These are phyloP conservation scores for Penicillium cosmopolitanum DNA, from an alignment of 495 filamentous ascomycete species.

Conservation along the genomic window DNA sequence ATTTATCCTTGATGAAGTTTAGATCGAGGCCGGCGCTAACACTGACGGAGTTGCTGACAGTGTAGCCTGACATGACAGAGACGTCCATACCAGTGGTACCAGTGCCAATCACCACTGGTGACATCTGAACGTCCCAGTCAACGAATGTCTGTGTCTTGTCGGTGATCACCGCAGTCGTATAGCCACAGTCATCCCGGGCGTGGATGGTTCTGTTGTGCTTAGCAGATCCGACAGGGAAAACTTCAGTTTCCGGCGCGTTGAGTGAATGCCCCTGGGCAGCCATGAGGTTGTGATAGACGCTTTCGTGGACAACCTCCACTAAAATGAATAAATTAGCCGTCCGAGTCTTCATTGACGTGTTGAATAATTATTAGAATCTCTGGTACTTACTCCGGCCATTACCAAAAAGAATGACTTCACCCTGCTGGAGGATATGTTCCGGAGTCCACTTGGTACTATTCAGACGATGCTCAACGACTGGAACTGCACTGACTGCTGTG, in stretches of 20 bases:
- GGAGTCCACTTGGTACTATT: conserved; percentile 17
- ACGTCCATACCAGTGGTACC: conserved; percentile 14
- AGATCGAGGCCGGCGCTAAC: conserved; percentile 1
- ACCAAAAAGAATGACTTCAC: conserved; percentile 13
- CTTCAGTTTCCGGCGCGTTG: not conserved
- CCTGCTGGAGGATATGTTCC: conserved; percentile 17
- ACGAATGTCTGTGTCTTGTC: conserved; percentile 14
- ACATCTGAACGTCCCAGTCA: conserved; percentile 22
- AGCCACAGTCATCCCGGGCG: conserved; percentile 6
- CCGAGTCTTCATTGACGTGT: not conserved
- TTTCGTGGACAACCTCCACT: conserved; percentile 15
- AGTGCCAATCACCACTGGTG: conserved; percentile 16
- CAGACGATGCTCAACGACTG: conserved; percentile 1
- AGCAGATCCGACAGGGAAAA: not conserved
- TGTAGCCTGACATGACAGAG: conserved; percentile 16
- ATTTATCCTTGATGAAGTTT: conserved; percentile 8
- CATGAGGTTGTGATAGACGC: conserved; percentile 4
- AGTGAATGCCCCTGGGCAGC: conserved; percentile 1
- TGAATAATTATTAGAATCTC: not conserved
- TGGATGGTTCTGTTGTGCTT: not conserved
- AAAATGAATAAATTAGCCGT: not conserved
- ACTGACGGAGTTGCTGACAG: conserved; percentile 9
- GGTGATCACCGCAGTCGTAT: conserved; percentile 5
- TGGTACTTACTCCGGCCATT: conserved; percentile 7
- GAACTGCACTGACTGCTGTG: conserved; percentile 7